Evolutionary conservation across 179 eudicot genomes (phyloP).

Genomic region (Gypsophila paniculata): DNA sequence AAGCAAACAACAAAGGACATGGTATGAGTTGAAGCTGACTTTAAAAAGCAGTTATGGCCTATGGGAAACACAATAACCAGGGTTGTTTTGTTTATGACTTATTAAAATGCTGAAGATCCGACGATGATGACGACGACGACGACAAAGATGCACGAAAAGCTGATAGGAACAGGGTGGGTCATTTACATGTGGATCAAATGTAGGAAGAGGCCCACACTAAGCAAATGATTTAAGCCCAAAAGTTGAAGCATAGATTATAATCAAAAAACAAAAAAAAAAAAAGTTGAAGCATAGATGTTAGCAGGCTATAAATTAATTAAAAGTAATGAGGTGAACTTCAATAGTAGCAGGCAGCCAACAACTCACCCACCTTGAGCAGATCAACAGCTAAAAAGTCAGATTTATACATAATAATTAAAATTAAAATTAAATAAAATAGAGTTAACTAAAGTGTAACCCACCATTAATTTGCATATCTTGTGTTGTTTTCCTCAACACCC

Average conservation of each 20-base stretch:
- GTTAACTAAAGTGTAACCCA: conserved; percentile 31
- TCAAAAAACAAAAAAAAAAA: too few species aligned
- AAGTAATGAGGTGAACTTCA: not conserved
- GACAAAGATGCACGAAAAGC: too few species aligned
- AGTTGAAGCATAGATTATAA: not conserved
- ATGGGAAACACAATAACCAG: too few species aligned
- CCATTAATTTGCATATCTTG: conserved; percentile 92
- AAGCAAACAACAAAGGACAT: too few species aligned
- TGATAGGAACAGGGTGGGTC: too few species aligned
- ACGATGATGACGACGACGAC: too few species aligned
- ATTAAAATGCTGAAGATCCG: too few species aligned
- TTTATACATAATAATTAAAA: not conserved
- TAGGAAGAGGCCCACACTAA: conserved; percentile 49
- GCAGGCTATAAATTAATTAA: conserved; percentile 14
- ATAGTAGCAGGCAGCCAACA: conserved; percentile 26
- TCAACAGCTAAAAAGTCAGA: conserved; percentile 27
- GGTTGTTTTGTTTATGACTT: too few species aligned
- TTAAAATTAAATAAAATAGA: not conserved
- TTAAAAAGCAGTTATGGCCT: too few species aligned
- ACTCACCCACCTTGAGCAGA: too few species aligned
- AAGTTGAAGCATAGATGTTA: not conserved
- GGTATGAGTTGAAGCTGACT: too few species aligned
- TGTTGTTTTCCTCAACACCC: conserved; percentile 92
- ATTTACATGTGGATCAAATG: conserved; percentile 47
- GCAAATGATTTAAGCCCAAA: conserved; percentile 25